These are phyloP conservation scores for Solanum habrochaites DNA, from an alignment of 257 asterid species.

Conservation along the genomic window DNA sequence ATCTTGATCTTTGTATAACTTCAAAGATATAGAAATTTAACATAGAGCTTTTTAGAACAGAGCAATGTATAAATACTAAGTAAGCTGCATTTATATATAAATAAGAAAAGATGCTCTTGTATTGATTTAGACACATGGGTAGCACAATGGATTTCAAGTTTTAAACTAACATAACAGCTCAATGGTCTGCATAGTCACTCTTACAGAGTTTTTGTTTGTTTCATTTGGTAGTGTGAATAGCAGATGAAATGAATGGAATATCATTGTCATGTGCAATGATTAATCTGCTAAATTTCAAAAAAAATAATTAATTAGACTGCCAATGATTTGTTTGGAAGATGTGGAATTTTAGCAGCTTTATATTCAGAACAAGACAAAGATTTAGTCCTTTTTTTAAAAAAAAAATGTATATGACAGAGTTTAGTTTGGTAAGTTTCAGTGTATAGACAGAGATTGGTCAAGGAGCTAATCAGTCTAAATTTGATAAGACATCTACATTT, in stretches of 20 bases:
- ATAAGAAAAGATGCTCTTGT: conserved; percentile 3
- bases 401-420: conserved; percentile 8
- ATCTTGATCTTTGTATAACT: conserved; percentile 6
- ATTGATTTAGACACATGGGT: conserved; percentile 8
- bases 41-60: neutral
- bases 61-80: neutral
- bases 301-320: neutral
- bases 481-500: neutral
- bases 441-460: conserved; percentile 19
- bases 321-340: neutral
- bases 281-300: neutral
- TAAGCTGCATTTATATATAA: neutral
- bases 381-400: neutral
- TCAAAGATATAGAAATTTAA: neutral
- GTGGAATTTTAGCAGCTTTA: neutral
- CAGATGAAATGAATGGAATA: conserved; percentile 13
- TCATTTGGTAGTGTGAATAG: conserved; percentile 2
- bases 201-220: conserved; percentile 1
- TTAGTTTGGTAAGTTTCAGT: conserved; percentile 15
- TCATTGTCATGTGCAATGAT: conserved; percentile 36
- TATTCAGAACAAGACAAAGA: conserved; percentile 9
- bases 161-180: conserved; percentile 11
- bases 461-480: conserved; percentile 12
- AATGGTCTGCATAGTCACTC: conserved; percentile 1
- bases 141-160: neutral